Conservation (phyloP, 345 rosid genomes). For the Rhizophora mangle region DNA sequence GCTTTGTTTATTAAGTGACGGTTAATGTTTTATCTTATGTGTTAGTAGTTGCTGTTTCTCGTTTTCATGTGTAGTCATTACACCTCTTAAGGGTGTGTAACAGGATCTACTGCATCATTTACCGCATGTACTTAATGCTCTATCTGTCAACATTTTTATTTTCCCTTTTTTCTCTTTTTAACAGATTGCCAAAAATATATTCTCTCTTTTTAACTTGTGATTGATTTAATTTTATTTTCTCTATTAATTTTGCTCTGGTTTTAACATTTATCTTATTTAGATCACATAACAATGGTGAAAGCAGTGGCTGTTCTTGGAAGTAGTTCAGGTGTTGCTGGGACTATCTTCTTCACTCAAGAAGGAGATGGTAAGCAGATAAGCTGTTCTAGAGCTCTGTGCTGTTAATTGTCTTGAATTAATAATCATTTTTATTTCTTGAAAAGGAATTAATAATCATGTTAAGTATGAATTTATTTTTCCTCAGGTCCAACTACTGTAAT, state of each 20-base stretch:
- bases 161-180: not conserved
- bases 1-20: too few species aligned
- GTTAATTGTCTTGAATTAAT: not conserved
- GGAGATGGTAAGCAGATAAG: slow-evolving; percentile 52
- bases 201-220: not conserved
- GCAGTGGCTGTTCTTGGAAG: slow-evolving; percentile 77
- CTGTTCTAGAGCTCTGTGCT: not conserved
- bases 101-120: too few species aligned
- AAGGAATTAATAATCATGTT: not conserved
- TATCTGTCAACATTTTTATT: not conserved
- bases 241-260: not conserved
- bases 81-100: too few species aligned
- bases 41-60: too few species aligned
- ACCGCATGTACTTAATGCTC: too few species aligned
- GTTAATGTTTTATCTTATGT: too few species aligned
- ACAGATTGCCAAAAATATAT: too few species aligned
- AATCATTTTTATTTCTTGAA: not conserved
- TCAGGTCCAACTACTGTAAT: slow-evolving; percentile 75
- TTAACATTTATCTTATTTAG: slow-evolving; percentile 30
- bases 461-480: not conserved
- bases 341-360: slow-evolving; percentile 69
- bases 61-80: too few species aligned
- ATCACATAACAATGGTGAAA: slow-evolving; percentile 91
- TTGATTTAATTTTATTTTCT: not conserved
- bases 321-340: slow-evolving; percentile 78